Conservation (phyloP, 441 rosid genomes). For the Corymbia calophylla region DNA sequence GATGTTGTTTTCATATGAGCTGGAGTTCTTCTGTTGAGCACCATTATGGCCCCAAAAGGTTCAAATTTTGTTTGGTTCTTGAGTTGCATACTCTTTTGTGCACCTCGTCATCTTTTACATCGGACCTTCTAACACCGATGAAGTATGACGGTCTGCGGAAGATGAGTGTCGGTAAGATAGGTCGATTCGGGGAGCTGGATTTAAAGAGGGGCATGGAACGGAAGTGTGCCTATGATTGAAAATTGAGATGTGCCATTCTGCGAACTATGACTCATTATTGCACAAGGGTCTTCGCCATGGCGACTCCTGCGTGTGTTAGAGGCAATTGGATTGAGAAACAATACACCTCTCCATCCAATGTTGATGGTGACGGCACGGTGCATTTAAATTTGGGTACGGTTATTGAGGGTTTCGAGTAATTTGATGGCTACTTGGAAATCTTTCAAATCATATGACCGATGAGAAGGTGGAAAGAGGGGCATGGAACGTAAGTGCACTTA, state of each 20-base stretch:
- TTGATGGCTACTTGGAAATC: not conserved
- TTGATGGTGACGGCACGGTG: rapidly evolving
- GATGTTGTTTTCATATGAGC: not conserved
- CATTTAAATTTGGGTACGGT: not conserved
- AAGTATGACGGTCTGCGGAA: not conserved
- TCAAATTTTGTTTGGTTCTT: not conserved
- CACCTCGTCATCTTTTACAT: rapidly evolving
- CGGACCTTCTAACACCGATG: not conserved
- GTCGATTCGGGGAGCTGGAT: not conserved
- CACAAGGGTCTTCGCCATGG: not conserved
- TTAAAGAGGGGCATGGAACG: not conserved
- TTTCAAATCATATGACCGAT: not conserved
- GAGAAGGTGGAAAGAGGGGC: not conserved
- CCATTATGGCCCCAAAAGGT: not conserved
- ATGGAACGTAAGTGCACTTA: not conserved
- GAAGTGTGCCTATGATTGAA: not conserved
- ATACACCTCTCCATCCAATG: not conserved
- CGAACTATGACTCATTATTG: not conserved
- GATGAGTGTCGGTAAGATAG: not conserved
- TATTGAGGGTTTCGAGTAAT: not conserved
- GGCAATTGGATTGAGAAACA: not conserved
- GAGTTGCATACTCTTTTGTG: not conserved
- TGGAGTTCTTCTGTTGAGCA: not conserved
- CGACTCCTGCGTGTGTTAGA: not conserved
- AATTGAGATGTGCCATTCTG: not conserved